A percentile compares a stretch with the other conserved stretches of the same genome.
Evolutionary conservation across 768 basidiomycete species (phyloP).

Genomic region (Tylopilus sp.): DNA sequence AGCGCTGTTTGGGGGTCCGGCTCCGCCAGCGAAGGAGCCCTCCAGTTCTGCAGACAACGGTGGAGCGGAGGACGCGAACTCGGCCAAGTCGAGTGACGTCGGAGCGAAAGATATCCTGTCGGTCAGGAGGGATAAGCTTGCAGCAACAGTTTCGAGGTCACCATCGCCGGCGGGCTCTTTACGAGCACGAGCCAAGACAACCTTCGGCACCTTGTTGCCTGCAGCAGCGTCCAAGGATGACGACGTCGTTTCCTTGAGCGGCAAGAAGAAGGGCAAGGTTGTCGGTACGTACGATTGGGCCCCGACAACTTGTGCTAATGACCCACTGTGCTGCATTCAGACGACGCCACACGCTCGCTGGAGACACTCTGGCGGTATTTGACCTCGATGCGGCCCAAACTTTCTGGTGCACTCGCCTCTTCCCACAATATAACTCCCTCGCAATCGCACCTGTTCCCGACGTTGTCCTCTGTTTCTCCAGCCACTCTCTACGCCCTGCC

Average conservation of each 20-base stretch:
- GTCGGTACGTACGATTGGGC: conserved; percentile 31
- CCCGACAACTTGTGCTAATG: background rate
- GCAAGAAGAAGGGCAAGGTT: conserved; percentile 33
- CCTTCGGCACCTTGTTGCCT: conserved; percentile 47
- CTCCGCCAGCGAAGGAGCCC: conserved; percentile 14
- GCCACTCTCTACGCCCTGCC: conserved; percentile 79
- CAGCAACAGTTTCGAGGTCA: conserved; percentile 24
- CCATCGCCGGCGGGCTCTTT: conserved; percentile 40
- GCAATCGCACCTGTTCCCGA: conserved; percentile 64
- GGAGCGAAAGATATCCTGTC: conserved; percentile 19
- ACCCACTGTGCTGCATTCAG: conserved; percentile 30
- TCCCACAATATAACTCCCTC: conserved; percentile 64
- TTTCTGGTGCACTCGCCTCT: conserved; percentile 69
- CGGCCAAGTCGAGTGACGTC: conserved; percentile 27
- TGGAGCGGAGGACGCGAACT: conserved; percentile 25
- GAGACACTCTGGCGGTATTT: conserved; percentile 88
- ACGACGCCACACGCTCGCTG: conserved; percentile 66
- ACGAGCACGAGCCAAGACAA: conserved; percentile 50
- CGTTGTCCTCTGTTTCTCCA: conserved; percentile 67
- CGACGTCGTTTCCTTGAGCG: conserved; percentile 52
- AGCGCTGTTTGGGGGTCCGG: conserved; percentile 76
- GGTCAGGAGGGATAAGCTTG: conserved; percentile 24
- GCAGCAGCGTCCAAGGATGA: conserved; percentile 51
- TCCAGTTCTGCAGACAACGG: background rate
- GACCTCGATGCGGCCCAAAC: conserved; percentile 84